These are phyloP conservation scores for Skeletonema menzelii DNA, from an alignment of 108 stramenopile species.

Conservation along the genomic window DNA sequence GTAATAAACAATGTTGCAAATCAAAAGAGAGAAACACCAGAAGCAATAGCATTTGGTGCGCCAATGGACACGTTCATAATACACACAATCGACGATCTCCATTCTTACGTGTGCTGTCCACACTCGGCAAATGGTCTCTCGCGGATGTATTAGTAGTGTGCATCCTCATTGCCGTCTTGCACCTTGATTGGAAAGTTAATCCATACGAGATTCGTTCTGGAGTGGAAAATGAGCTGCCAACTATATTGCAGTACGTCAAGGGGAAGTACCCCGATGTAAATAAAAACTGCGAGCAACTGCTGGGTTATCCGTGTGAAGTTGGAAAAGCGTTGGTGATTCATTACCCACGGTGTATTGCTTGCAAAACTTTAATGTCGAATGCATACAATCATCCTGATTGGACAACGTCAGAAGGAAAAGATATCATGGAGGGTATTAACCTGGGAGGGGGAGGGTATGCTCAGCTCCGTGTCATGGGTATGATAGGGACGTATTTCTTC, in stretches of 20 bases:
- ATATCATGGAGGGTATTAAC: conserved; percentile 58
- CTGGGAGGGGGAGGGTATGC: conserved; percentile 69
- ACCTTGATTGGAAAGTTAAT: conserved; percentile 79
- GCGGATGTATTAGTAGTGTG: conserved; percentile 86
- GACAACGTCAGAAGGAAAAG: conserved; percentile 49
- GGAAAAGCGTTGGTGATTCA: conserved; percentile 48
- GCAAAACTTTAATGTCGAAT: conserved; percentile 47
- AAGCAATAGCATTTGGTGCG: conserved; percentile 5
- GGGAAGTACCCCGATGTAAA: conserved; percentile 41
- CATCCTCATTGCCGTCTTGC: conserved; percentile 83
- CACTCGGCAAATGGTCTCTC: conserved; percentile 82
- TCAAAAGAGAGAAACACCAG: background rate
- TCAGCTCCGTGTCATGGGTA: conserved; percentile 64
- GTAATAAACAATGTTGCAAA: conserved; percentile 3
- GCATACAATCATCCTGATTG: conserved; percentile 64
- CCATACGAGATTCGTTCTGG: conserved; percentile 62
- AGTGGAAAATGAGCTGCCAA: conserved; percentile 61
- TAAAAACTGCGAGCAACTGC: conserved; percentile 55
- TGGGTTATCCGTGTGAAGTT: conserved; percentile 48
- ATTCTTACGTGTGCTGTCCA: conserved; percentile 59
- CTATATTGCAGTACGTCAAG: conserved; percentile 41
- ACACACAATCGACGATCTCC: conserved; percentile 47
- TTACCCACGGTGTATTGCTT: conserved; percentile 55
- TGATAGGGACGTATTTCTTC: conserved; percentile 82
- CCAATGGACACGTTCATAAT: conserved; percentile 15